Evolutionary conservation across 2,329 filamentous ascomycete genomes (phyloP).

Genomic region (Phyllosticta citribraziliensis): DNA sequence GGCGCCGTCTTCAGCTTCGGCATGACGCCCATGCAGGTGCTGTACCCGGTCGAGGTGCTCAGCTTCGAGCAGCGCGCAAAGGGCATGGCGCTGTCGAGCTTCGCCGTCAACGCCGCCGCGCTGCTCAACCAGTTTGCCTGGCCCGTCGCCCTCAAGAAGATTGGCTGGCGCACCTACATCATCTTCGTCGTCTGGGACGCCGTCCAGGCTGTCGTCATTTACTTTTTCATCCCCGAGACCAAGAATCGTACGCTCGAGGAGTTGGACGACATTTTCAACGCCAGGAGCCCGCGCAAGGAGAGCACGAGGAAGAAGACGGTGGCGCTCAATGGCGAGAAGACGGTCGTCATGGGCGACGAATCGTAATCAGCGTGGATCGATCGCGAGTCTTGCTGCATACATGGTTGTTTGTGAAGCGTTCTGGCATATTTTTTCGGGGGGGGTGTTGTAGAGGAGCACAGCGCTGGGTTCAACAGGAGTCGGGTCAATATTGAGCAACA

Average conservation of each 20-base stretch:
- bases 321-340: conserved; percentile 14
- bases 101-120: conserved; percentile 23
- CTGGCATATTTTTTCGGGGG: neutral
- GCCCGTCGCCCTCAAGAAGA: conserved; percentile 29
- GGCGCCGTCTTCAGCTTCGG: conserved; percentile 24
- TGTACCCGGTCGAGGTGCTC: conserved; percentile 42
- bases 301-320: conserved; percentile 17
- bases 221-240: conserved; percentile 30
- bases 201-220: conserved; percentile 30
- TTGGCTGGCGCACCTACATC: conserved; percentile 33
- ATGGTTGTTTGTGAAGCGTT: too few species aligned
- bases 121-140: conserved; percentile 24
- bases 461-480: too few species aligned
- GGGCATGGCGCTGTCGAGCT: conserved; percentile 20
- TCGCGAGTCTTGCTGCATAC: neutral
- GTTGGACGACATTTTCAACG: conserved; percentile 34
- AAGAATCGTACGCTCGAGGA: conserved; percentile 37
- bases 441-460: too few species aligned
- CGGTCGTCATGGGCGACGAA: conserved; percentile 17
- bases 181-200: conserved; percentile 33
- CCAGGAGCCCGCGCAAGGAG: conserved; percentile 29
- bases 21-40: conserved; percentile 33
- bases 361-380: neutral
- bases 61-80: conserved; percentile 39
- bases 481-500: too few species aligned